These are phyloP conservation scores for Diutina ranongensis DNA, from an alignment of 1,139 yeast genomes.

Conservation along the genomic window DNA sequence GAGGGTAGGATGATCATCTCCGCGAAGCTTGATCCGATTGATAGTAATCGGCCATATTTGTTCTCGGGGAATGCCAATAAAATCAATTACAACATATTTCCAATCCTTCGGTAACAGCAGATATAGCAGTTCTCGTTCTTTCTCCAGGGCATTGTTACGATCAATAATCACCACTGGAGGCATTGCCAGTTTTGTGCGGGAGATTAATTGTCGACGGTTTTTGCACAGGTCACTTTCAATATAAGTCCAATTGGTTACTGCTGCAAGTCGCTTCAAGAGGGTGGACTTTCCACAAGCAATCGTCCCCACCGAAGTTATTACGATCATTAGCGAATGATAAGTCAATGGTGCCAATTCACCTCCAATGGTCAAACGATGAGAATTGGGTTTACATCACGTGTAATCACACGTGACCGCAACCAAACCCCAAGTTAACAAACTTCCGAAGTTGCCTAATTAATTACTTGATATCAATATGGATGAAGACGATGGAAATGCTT, in stretches of 20 bases:
- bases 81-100: not conserved
- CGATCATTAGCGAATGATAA: not conserved
- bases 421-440: not conserved
- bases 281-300: not conserved
- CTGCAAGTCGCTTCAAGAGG: not conserved
- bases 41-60: not conserved
- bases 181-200: not conserved
- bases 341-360: no score
- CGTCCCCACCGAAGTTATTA: not conserved
- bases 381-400: no score
- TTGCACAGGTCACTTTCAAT: not conserved
- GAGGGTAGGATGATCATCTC: not conserved
- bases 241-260: not conserved
- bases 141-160: not conserved
- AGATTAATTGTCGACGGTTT: not conserved
- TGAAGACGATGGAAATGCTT: not conserved
- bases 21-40: not conserved
- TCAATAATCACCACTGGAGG: not conserved
- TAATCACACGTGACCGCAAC: not conserved
- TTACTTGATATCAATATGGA: no score
- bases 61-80: not conserved
- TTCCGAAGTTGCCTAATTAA: no score
- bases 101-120: not conserved
- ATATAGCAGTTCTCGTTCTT: not conserved
- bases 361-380: no score